Conservation (phyloP, 75 land plant genomes). For the Chamaecyparis obtusa region DNA sequence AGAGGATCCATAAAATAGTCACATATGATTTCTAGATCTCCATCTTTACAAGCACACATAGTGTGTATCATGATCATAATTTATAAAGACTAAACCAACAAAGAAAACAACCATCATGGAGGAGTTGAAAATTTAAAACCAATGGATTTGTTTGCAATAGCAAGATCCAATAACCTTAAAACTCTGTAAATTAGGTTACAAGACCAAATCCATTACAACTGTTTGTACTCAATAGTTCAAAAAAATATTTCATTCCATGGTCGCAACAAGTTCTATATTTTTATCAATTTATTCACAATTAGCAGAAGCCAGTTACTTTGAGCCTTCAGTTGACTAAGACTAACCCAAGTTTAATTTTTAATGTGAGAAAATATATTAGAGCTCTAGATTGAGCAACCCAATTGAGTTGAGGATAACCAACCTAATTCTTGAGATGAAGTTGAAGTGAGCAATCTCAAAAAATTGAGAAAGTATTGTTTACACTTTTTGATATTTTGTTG, state of each 20-base stretch:
- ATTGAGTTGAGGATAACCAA: neutral
- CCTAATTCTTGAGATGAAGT: neutral
- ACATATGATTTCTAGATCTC: constrained; percentile 67
- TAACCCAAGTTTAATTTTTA: neutral
- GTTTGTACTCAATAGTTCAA: neutral
- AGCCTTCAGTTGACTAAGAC: neutral
- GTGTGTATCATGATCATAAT: constrained; percentile 99
- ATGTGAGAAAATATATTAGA: neutral
- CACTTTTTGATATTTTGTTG: neutral
- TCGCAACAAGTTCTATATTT: neutral
- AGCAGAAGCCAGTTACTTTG: neutral
- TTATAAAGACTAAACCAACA: constrained; percentile 93
- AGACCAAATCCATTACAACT: neutral
- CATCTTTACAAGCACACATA: constrained; percentile 94
- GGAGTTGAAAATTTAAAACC: constrained; percentile 97
- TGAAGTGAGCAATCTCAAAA: neutral
- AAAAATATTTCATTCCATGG: neutral
- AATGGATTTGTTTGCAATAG: constrained; percentile 72
- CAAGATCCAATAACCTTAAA: neutral
- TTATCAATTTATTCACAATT: neutral
- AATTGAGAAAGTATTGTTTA: too few relatives aligned
- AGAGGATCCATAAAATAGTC: too few relatives aligned
- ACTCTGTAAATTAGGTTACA: neutral
- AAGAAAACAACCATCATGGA: constrained; percentile 99
- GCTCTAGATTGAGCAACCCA: neutral